These are phyloP conservation scores for Trametes sanguinea DNA, from an alignment of 768 basidiomycete species.

Conservation along the genomic window DNA sequence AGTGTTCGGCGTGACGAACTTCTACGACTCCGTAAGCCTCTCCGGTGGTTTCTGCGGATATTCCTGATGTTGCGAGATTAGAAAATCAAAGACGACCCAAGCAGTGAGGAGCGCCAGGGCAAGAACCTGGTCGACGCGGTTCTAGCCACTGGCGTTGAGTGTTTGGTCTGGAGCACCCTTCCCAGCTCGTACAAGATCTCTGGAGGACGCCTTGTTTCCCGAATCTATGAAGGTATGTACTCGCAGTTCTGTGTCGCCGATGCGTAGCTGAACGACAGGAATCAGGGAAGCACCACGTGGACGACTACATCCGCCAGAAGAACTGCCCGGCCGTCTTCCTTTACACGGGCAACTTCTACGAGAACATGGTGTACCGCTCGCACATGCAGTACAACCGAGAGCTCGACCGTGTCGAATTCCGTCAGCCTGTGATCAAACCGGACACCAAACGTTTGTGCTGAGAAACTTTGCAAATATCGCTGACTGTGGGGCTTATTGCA, in stretches of 20 bases:
- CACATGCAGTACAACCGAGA: slow-evolving; percentile 23
- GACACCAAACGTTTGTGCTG: slow-evolving; percentile 17
- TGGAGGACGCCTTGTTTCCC: slow-evolving; percentile 22
- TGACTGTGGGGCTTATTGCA: background rate
- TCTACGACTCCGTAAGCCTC: slow-evolving; percentile 23
- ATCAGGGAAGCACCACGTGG: slow-evolving; percentile 24
- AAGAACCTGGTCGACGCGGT: slow-evolving; percentile 26
- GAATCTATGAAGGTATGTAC: slow-evolving; percentile 23
- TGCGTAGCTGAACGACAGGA: background rate
- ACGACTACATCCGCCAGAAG: slow-evolving; percentile 25
- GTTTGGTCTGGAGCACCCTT: slow-evolving; percentile 27
- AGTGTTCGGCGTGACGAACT: slow-evolving; percentile 26
- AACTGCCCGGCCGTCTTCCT: slow-evolving; percentile 18
- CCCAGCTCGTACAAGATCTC: slow-evolving; percentile 25
- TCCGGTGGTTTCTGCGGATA: background rate
- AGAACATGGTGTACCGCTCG: slow-evolving; percentile 24
- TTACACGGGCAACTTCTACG: slow-evolving; percentile 28
- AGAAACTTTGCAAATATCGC: background rate
- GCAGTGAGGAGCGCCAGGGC: slow-evolving; percentile 25
- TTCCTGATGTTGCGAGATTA: background rate
- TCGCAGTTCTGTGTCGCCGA: background rate
- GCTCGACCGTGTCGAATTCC: slow-evolving; percentile 23
- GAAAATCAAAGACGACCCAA: slow-evolving; percentile 27
- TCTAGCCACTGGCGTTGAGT: slow-evolving; percentile 16
- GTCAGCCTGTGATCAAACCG: slow-evolving; percentile 23